A percentile compares a stretch with the other conserved stretches of the same genome.
These are phyloP conservation scores for Chlorella sorokiniana DNA, from an alignment of 139 green algal genomes.

Conservation along the genomic window DNA sequence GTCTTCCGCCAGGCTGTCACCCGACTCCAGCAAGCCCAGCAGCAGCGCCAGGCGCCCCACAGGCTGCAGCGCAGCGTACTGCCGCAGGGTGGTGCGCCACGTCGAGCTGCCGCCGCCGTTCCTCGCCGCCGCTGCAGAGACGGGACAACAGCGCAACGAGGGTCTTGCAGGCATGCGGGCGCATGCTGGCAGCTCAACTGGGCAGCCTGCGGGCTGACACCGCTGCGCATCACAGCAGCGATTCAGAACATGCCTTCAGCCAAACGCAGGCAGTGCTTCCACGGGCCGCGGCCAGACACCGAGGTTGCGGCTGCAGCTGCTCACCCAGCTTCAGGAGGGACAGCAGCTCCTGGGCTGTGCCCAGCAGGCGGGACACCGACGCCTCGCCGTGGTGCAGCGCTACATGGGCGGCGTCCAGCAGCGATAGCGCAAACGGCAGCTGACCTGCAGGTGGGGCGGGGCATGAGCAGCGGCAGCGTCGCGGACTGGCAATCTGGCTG, in stretches of 20 bases:
- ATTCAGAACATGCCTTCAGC: too few species aligned
- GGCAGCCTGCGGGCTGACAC: too few species aligned
- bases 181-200: too few species aligned
- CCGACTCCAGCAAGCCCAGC: slow-evolving; percentile 27
- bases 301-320: too few species aligned
- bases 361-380: background rate
- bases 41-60: slow-evolving; percentile 14
- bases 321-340: slow-evolving; percentile 16
- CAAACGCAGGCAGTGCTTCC: too few species aligned
- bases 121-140: background rate
- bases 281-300: too few species aligned
- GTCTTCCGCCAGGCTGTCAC: slow-evolving; percentile 8
- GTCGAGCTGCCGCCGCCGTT: background rate
- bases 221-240: too few species aligned
- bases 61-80: slow-evolving; percentile 9
- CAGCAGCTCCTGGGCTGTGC: slow-evolving; percentile 17
- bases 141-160: too few species aligned
- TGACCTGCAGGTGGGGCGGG: slow-evolving; percentile 12
- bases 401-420: slow-evolving; percentile 9
- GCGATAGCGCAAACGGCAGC: slow-evolving; percentile 2
- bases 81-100: slow-evolving; percentile 28
- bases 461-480: background rate
- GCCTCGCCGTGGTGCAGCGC: slow-evolving; percentile 21
- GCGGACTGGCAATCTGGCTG: background rate
- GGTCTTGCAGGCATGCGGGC: too few species aligned